These are phyloP conservation scores for Podaxis sp. DNA, from an alignment of 768 basidiomycete genomes.

Conservation along the genomic window DNA sequence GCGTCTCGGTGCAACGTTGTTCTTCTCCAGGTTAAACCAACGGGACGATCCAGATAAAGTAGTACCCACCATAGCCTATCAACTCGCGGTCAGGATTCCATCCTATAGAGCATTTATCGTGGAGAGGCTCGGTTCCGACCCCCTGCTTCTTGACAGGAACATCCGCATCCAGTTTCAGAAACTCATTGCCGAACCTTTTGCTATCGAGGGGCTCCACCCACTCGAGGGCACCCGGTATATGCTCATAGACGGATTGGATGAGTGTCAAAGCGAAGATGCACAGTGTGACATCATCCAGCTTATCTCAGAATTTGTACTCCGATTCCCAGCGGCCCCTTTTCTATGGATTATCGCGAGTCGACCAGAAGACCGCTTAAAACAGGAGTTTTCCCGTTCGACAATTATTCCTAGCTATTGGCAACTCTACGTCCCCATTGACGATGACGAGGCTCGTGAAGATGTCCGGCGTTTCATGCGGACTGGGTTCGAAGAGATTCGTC, in stretches of 20 bases:
- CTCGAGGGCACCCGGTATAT: constrained; percentile 8
- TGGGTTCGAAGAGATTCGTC: not conserved
- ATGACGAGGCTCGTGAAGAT: not conserved
- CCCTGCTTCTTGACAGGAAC: constrained; percentile 10
- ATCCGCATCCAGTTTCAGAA: constrained; percentile 13
- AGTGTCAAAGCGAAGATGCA: constrained; percentile 16
- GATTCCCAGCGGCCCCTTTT: constrained; percentile 13
- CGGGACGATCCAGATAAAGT: constrained; percentile 9
- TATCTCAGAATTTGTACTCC: constrained; percentile 1
- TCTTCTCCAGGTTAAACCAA: constrained; percentile 18
- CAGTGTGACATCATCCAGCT: constrained; percentile 17
- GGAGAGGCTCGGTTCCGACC: not conserved
- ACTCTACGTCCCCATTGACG: not conserved
- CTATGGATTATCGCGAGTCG: constrained; percentile 25
- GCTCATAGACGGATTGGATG: constrained; percentile 27
- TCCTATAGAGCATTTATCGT: not conserved
- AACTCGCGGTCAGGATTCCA: constrained; percentile 16
- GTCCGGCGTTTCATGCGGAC: not conserved
- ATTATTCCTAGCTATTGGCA: not conserved
- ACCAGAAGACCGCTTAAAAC: constrained; percentile 18
- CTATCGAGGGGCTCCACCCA: not conserved
- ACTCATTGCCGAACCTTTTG: constrained; percentile 17
- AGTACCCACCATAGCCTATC: constrained; percentile 21
- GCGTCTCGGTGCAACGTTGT: constrained; percentile 18
- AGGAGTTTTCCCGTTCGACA: not conserved